Evolutionary conservation across 352 stramenopile species (phyloP).

Genomic region (Phytopythium oedochilum): DNA sequence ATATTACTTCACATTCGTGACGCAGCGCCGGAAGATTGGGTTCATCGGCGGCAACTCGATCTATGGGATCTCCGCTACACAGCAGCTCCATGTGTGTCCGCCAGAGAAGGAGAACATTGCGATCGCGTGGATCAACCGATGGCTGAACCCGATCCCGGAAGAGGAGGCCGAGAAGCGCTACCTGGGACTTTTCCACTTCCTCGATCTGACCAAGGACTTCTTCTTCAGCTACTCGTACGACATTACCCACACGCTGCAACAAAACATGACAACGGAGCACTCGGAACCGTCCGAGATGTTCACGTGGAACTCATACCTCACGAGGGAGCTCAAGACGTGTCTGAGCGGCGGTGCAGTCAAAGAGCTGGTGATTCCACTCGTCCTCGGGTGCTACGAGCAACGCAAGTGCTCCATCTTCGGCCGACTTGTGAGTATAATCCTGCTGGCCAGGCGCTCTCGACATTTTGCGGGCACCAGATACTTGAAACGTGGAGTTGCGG

Average conservation of each 20-base stretch:
- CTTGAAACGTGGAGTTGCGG: constrained; percentile 95
- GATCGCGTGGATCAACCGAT: constrained; percentile 75
- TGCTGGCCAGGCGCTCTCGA: constrained; percentile 95
- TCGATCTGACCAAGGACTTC: constrained; percentile 99
- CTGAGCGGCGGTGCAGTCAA: constrained; percentile 81
- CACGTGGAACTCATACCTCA: constrained; percentile 97
- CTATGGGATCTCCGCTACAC: constrained; percentile 95
- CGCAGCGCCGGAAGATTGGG: constrained; percentile 94
- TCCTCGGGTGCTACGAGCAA: constrained; percentile 96
- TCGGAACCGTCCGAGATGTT: constrained; percentile 92
- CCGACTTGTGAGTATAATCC: constrained; percentile 92
- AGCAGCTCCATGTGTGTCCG: constrained; percentile 85
- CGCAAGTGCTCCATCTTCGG: constrained; percentile 96
- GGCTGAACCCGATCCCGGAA: constrained; percentile 78
- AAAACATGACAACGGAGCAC: constrained; percentile 93
- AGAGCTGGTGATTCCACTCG: constrained; percentile 87
- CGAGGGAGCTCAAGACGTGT: constrained; percentile 86
- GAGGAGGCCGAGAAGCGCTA: constrained; percentile 89
- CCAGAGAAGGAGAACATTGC: constrained; percentile 40
- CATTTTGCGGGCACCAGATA: constrained; percentile 99
- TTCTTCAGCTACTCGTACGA: constrained; percentile 99
- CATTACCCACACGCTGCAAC: constrained; percentile 95
- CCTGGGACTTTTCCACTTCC: constrained; percentile 96
- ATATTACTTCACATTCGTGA: constrained; percentile 99
- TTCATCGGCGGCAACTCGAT: constrained; percentile 96